Evolutionary conservation across 352 stramenopile genomes (phyloP).

Genomic region (Pythium apleroticum): DNA sequence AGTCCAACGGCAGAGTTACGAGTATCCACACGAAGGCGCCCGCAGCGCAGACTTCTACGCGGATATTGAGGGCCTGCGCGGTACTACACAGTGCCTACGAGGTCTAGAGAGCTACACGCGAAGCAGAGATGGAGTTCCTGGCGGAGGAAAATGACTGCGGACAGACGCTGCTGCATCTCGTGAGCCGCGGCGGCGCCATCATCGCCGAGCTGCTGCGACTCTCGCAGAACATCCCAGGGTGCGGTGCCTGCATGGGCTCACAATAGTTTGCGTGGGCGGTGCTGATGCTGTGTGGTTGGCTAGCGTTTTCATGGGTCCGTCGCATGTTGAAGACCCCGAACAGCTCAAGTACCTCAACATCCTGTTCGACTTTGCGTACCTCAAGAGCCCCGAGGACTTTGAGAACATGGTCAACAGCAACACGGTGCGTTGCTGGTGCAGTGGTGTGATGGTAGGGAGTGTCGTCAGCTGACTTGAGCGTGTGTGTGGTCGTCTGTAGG

Average conservation of each 20-base stretch:
- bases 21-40: too few species aligned
- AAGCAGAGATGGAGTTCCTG: conserved; percentile 77
- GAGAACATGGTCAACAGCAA: conserved; percentile 93
- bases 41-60: neutral
- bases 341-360: conserved; percentile 92
- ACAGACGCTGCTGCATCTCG: conserved; percentile 92
- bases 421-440: conserved; percentile 45
- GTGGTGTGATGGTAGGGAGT: neutral
- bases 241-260: neutral
- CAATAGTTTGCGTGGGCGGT: neutral
- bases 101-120: neutral
- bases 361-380: conserved; percentile 95
- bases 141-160: conserved; percentile 94
- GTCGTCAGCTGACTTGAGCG: neutral
- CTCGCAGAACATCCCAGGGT: conserved; percentile 90
- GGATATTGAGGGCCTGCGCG: neutral
- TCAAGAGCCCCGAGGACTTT: conserved; percentile 94
- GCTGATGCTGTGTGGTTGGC: neutral
- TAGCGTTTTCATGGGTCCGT: conserved; percentile 85
- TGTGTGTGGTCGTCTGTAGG: conserved; percentile 16
- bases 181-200: conserved; percentile 90
- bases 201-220: conserved; percentile 92
- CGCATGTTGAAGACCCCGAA: conserved; percentile 86
- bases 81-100: neutral
- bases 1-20: neutral